A percentile compares a stretch with the other conserved stretches of the same genome.
These are phyloP conservation scores for Cordyceps pruinosa DNA, from an alignment of 2,329 filamentous ascomycete genomes.

Conservation along the genomic window DNA sequence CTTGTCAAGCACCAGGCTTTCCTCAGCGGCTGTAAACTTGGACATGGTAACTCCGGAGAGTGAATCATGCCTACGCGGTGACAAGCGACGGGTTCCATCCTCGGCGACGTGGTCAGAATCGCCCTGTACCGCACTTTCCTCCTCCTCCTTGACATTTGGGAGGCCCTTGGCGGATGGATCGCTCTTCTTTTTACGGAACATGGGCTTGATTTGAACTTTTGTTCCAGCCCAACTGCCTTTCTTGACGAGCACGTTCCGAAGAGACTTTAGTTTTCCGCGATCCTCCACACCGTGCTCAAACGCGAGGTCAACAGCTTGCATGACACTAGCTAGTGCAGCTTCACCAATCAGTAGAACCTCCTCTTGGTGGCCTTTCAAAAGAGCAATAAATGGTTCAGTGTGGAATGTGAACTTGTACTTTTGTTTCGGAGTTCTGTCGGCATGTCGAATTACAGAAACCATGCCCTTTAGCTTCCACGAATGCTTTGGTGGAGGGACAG, in stretches of 20 bases:
- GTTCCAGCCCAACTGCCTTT: slow-evolving; percentile 93
- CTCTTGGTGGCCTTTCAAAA: slow-evolving; percentile 91
- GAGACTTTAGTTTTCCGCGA: slow-evolving; percentile 70
- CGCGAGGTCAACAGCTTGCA: slow-evolving; percentile 78
- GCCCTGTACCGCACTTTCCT: slow-evolving; percentile 19
- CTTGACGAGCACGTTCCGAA: slow-evolving; percentile 82
- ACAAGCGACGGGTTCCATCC: slow-evolving; percentile 10
- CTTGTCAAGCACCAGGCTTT: slow-evolving; percentile 90
- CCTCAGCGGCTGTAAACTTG: slow-evolving; percentile 85
- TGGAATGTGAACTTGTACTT: slow-evolving; percentile 99
- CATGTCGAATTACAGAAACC: slow-evolving; percentile 92
- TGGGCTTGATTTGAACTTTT: slow-evolving; percentile 98
- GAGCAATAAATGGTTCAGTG: slow-evolving; percentile 88
- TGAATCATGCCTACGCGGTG: slow-evolving; percentile 68
- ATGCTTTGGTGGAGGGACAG: slow-evolving; percentile 71
- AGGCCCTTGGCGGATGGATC: slow-evolving; percentile 44
- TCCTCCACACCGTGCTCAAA: slow-evolving; percentile 78
- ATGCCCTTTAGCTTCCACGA: slow-evolving; percentile 98
- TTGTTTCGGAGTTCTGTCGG: slow-evolving; percentile 95
- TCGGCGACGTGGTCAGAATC: slow-evolving; percentile 16
- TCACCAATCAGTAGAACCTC: slow-evolving; percentile 93
- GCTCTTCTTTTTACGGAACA: slow-evolving; percentile 86
- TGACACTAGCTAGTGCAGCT: slow-evolving; percentile 79
- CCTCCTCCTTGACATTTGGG: slow-evolving; percentile 23
- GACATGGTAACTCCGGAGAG: slow-evolving; percentile 87